Evolutionary conservation across 495 filamentous ascomycete genomes (phyloP).

Genomic region (Podospora anserina): DNA sequence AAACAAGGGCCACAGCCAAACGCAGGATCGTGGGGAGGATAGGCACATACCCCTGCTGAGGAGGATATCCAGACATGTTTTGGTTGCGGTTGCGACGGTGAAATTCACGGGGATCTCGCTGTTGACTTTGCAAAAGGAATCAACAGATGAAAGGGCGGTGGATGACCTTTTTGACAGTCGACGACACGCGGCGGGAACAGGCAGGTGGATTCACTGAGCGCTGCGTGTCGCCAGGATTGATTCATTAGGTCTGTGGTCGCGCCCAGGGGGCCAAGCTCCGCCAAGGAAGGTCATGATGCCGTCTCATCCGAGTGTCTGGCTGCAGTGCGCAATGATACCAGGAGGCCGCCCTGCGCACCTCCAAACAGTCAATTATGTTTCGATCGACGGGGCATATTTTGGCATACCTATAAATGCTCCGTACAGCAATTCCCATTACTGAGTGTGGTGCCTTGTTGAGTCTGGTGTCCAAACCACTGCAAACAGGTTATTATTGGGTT

Average conservation of each 20-base stretch:
- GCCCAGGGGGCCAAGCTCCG: background rate
- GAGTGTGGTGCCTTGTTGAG: too few species aligned
- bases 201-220: background rate
- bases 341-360: too few species aligned
- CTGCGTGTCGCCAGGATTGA: background rate
- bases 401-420: too few species aligned
- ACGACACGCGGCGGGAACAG: background rate
- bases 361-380: too few species aligned
- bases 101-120: background rate
- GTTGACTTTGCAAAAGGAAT: background rate
- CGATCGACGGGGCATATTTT: background rate
- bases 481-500: too few species aligned
- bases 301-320: background rate
- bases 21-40: background rate
- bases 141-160: background rate
- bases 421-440: too few species aligned
- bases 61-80: slow-evolving; percentile 8
- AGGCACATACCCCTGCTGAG: slow-evolving; percentile 9
- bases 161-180: background rate
- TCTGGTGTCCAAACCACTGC: too few species aligned
- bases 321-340: background rate
- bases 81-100: background rate
- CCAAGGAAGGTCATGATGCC: background rate
- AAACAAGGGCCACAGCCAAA: background rate
- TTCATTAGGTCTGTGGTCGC: background rate